Conservation (phyloP, 2,329 filamentous ascomycete genomes). For the Fusarium heterosporum region DNA sequence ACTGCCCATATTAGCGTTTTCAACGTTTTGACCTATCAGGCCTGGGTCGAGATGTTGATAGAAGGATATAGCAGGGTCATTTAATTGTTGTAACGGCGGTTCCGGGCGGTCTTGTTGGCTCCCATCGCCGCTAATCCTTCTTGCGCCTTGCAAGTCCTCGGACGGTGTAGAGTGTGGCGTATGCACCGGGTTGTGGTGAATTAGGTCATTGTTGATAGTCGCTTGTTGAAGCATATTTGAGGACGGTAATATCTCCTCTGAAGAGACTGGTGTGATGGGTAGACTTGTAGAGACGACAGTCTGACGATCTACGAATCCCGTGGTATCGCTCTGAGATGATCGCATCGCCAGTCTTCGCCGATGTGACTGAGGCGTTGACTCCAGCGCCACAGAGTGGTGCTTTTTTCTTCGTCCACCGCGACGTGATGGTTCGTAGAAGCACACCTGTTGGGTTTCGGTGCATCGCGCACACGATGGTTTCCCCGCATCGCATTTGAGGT, state of each 20-base stretch:
- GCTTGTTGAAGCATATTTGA: background rate
- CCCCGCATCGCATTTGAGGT: constrained; percentile 43
- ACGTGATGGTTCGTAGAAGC: constrained; percentile 41
- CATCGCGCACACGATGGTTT: constrained; percentile 40
- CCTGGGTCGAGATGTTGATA: constrained; percentile 11
- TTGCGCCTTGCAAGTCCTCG: background rate
- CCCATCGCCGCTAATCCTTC: constrained; percentile 1
- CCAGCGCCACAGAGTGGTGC: background rate
- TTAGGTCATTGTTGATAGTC: background rate
- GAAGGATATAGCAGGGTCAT: constrained; percentile 14
- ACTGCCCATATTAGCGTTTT: background rate
- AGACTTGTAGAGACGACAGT: constrained; percentile 14
- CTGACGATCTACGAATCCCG: constrained; percentile 5
- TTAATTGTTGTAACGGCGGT: background rate
- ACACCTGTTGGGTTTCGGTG: constrained; percentile 12
- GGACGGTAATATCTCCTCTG: background rate
- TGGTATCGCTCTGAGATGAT: background rate
- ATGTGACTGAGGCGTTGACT: background rate
- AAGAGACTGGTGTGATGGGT: constrained; percentile 4
- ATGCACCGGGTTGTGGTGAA: background rate
- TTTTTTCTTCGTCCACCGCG: constrained; percentile 38
- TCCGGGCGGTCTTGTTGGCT: background rate
- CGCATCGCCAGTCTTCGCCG: background rate
- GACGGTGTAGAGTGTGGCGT: background rate
- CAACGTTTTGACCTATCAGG: constrained; percentile 6